Evolutionary conservation across 1,284 basidiomycete species (phyloP).

Genomic region (Rhodotorula sp.): DNA sequence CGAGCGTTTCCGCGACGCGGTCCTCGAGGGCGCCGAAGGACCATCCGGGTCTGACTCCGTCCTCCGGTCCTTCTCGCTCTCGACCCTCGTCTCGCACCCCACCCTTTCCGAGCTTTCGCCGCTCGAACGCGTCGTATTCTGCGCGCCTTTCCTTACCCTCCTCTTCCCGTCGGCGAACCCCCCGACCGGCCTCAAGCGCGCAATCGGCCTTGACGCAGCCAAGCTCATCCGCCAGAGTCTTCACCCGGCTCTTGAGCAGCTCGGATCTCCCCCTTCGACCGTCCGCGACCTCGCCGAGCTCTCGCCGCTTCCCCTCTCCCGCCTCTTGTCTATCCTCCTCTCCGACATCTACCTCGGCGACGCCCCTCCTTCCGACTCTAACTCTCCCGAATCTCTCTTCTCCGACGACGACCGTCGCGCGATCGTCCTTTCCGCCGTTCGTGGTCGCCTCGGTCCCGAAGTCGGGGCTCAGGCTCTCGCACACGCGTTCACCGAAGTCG

Average conservation of each 20-base stretch:
- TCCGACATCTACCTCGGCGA: conserved; percentile 54
- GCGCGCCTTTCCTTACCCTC: conserved; percentile 68
- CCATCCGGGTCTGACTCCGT: conserved; percentile 49
- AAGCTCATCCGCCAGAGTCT: conserved; percentile 23
- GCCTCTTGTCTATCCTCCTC: conserved; percentile 74
- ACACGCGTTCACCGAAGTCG: conserved; percentile 46
- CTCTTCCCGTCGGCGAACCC: conserved; percentile 45
- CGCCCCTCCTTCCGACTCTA: conserved; percentile 15
- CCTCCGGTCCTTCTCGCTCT: conserved; percentile 67
- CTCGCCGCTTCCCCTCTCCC: conserved; percentile 67
- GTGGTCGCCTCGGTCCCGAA: conserved; percentile 45
- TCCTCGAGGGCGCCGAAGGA: conserved; percentile 70
- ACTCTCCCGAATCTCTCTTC: conserved; percentile 39
- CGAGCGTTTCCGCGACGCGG: conserved; percentile 77
- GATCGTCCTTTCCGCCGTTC: conserved; percentile 44
- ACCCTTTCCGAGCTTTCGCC: conserved; percentile 72
- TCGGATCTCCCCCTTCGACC: conserved; percentile 46
- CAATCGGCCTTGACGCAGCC: conserved; percentile 38
- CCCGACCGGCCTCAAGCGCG: conserved; percentile 22
- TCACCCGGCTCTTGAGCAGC: conserved; percentile 27
- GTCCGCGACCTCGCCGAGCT: conserved; percentile 77
- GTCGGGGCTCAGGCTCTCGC: conserved; percentile 44
- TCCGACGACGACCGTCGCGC: conserved; percentile 43
- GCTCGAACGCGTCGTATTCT: conserved; percentile 73
- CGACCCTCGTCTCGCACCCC: conserved; percentile 69